Base-by-base conservation (phyloP, 257 asterid species). In the Knoxia roxburghii region DNA sequence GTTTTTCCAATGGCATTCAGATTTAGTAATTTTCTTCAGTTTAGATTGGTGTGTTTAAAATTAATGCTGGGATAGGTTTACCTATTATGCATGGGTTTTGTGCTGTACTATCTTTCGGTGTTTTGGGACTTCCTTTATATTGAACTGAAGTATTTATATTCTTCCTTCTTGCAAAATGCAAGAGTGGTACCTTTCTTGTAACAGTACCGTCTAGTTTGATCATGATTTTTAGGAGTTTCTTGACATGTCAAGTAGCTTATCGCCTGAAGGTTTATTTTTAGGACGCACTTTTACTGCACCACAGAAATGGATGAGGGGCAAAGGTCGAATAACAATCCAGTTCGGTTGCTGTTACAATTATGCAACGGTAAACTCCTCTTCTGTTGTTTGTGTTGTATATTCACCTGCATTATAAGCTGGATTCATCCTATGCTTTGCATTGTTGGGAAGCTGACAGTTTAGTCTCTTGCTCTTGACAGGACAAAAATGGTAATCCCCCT, bases 331-430 rank as follows among this genome's bases (percentile, higher is more conserved):
- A 23, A 78, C 86, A 14, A 64, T 82, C 20, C 86, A 82, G 59
- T 82, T 82, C 57, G 86, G 86, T 50, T 82, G 86, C 70, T 76
- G 86, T 61, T 79, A 79, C 75, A 79, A 76, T 60, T 76, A 82
- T 57, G 71, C 80, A 32, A 32, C 33, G 30, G 84, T 79, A 58
- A 73, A 65, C 58, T 51, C 26, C 37, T 30, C 37, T 24, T 6
- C 7, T 23, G 27, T 24, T 35, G 3, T 21, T 50, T 27, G 0
- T 50, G 27, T 21, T 20, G 29, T 50, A n/a, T 51, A 27, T 48
- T 39, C 62, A 12, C 17, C 13, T 37, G 33, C 53, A 54, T 49
- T 49, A 18, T 18, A 15, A 23, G n/a, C 45, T n/a, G 15, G 23
- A 56, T 18, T 33, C 10, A 40, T n/a, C 43, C 27, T 8, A 2